Base-by-base conservation (phyloP, 2,329 filamentous ascomycete species). In the Endocalyx cinctus region DNA sequence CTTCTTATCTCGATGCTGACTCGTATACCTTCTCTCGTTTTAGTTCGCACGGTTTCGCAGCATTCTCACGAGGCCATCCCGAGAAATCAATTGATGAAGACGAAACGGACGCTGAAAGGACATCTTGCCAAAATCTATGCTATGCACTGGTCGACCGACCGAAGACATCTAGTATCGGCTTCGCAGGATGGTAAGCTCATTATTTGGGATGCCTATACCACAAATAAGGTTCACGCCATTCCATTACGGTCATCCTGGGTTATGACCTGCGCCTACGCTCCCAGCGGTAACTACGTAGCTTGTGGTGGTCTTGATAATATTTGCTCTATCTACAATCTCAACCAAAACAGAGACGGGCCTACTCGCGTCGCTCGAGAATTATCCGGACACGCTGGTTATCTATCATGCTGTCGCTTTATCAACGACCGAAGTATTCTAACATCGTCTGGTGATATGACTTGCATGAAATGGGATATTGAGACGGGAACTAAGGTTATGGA, bases 141-240 rank as follows among this genome's bases (percentile, higher is more conserved):
- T 54, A 98, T 98, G 92, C 92, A 98, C 72, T 98, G 92, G 92
- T 97, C 92, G 20, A 98, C 92, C 46, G 92, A 98, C 67, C 82
- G 92, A 58, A 82, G 92, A 64, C 92, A 97, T 66, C 79, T 97
- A 41, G 92, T 98, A 33, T 97, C 92, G 10, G 92, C 92, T 45
- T 98, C 92, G 51, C 92, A 98, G 67, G 92, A 98, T 57, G 92
- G 92, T 62, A 98, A 98, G 73, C 81, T 98, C 50, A 98, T 98
- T 65, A 97, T 98, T 60, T 98, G 92, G 92, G 92, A 98, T 63
- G 92, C 92, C 39, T 98, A 98, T 70, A 97, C 90, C 47, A 97
- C 92, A 43, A 97, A 98, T 75, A 98, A 98, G 66, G 92, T 98
- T 42, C 92, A 98, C 66, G 92, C 92, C 62, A 97, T 98, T 52